Conservation (phyloP, 805 yeast genomes). For the Zygosaccharomyces kombuchaensis region DNA sequence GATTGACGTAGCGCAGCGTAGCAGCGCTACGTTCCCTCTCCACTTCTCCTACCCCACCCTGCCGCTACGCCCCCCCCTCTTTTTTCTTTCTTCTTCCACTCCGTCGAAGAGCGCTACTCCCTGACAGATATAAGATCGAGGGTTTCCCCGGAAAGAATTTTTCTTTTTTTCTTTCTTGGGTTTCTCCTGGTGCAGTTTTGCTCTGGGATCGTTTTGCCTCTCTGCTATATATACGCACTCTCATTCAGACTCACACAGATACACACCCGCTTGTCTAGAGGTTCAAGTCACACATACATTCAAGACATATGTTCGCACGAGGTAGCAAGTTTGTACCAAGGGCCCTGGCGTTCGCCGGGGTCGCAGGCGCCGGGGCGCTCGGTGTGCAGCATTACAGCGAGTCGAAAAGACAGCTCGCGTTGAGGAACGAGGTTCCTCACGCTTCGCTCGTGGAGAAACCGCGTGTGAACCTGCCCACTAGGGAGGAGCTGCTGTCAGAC, state of each 20-base stretch:
- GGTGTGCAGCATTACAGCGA: conserved; percentile 9
- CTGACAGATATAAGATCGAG: conserved; percentile 3
- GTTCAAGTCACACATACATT: too few relatives aligned
- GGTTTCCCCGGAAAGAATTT: conserved; percentile 4
- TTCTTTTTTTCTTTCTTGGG: neutral
- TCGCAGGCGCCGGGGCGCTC: conserved; percentile 11
- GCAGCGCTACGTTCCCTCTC: too few relatives aligned
- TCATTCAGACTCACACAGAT: too few relatives aligned
- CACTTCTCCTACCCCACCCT: neutral
- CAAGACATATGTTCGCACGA: conserved; percentile 12
- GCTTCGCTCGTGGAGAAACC: conserved; percentile 17
- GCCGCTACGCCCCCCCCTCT: neutral
- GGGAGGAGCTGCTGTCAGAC: conserved; percentile 49
- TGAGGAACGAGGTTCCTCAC: conserved; percentile 14
- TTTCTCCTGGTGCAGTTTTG: neutral
- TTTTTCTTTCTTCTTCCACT: neutral
- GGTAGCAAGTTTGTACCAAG: conserved; percentile 10
- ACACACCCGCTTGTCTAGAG: too few relatives aligned
- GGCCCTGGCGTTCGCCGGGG: conserved; percentile 11
- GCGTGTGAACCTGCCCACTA: conserved; percentile 39
- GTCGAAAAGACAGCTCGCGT: conserved; percentile 1
- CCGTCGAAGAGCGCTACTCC: conserved; percentile 1
- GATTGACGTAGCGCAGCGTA: neutral
- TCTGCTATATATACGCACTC: too few relatives aligned
- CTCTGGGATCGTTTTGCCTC: neutral